These are phyloP conservation scores for Pichia sp. DNA, from an alignment of 1,139 yeast species.

Conservation along the genomic window DNA sequence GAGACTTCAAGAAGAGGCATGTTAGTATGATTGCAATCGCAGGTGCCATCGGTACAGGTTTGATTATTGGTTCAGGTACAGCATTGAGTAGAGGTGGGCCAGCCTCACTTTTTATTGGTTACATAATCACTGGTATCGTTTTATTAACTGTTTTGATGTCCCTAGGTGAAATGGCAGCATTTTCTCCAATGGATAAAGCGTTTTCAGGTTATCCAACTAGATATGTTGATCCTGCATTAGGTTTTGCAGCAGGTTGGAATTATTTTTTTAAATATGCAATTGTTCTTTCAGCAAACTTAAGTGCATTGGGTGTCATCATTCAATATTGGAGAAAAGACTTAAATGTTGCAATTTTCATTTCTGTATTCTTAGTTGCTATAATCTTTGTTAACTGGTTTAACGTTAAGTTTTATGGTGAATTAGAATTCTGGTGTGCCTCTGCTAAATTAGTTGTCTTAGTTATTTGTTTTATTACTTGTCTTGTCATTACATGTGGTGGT, in stretches of 20 bases:
- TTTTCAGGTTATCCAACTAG: slow-evolving; percentile 3
- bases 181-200: slow-evolving; percentile 66
- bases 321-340: slow-evolving; percentile 54
- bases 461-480: slow-evolving; percentile 8
- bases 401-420: slow-evolving; percentile 51
- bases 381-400: slow-evolving; percentile 43
- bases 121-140: slow-evolving; percentile 43
- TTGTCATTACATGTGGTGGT: slow-evolving; percentile 15
- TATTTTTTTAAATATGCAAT: slow-evolving; percentile 51
- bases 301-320: slow-evolving; percentile 51
- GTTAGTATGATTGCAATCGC: slow-evolving; percentile 76
- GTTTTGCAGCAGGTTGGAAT: slow-evolving; percentile 47
- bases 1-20: slow-evolving; percentile 33
- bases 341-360: slow-evolving; percentile 45
- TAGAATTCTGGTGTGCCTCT: slow-evolving; percentile 41
- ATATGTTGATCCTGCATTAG: slow-evolving; percentile 29
- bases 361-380: slow-evolving; percentile 44
- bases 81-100: slow-evolving; percentile 61
- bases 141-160: slow-evolving; percentile 49
- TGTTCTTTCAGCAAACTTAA: slow-evolving; percentile 50
- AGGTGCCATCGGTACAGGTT: slow-evolving; percentile 79
- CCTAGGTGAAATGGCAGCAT: slow-evolving; percentile 50
- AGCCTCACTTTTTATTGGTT: slow-evolving; percentile 47
- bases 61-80: slow-evolving; percentile 66
- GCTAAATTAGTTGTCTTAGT: slow-evolving; percentile 6